Base-by-base conservation (phyloP, 495 filamentous ascomycete genomes). In the Pyronema domesticum region DNA sequence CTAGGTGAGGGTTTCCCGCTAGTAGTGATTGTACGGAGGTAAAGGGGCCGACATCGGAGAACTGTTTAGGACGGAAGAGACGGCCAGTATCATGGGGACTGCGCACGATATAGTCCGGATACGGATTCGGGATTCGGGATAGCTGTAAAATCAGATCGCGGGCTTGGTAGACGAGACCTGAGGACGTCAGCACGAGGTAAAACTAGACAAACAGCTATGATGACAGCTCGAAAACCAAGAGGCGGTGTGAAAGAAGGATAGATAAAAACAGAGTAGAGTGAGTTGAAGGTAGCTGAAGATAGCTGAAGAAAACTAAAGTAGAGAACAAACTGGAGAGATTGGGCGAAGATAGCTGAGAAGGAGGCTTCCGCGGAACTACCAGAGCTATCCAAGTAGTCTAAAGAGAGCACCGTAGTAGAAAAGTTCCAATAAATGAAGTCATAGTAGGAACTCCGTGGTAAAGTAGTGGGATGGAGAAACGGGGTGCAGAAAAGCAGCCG, bases 31-130 rank as follows among this genome's bases (percentile, higher is more conserved):
- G 14, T 8, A 35, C 60, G 48, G 37, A 44, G 8, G 37, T 7
- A 49, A 54, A 59, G 15, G 56, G 57, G 17, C 50, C 47, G 33
- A 18, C 35, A 46, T 54, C 8, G 44, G 40, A 37, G 9, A 55
- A 30, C 30, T 55, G 54, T 17, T 51, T 53, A 10, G 19, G 19
- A n/a, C 48, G 54, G 17, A 55, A 37, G 34, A 55, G 18, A 9
- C 11, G 6, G 10, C 54, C 54, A 53, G 13, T 11, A 55, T 47
- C 10, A 23, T 52, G 46, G 14, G 54, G 30, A 53, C 33, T 19
- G 23, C 36, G 48, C 1, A 51, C 48, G 9, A 9, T 17, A 30
- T 30, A 30, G 18, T 46, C 54, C n/a, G n/a, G 40, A 23, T 37
- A 34, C 8, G 54, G 54, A 34, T 53, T 33, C 35, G 52, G 54